These are phyloP conservation scores for Tulasnella sp. DNA, from an alignment of 768 basidiomycete genomes.

Conservation along the genomic window DNA sequence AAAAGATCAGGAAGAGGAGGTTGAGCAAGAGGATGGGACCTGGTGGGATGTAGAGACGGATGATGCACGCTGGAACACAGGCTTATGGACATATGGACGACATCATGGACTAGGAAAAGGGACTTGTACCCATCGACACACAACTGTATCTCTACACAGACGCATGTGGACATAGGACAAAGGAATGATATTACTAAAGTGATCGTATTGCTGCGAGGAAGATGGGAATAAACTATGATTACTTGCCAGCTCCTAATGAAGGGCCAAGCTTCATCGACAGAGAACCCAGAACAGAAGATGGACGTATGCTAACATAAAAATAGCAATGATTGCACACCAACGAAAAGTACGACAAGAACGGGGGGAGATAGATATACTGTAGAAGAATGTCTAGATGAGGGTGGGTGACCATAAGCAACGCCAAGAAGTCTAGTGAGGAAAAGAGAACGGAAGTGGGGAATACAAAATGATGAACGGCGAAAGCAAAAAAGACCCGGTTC, in stretches of 20 bases:
- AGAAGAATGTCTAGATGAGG: background rate
- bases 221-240: background rate
- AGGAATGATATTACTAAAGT: background rate
- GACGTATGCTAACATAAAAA: too few species aligned
- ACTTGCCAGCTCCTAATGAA: background rate
- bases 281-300: too few species aligned
- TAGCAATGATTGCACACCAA: too few species aligned
- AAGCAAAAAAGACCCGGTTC: too few species aligned
- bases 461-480: background rate
- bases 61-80: too few species aligned
- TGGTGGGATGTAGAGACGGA: too few species aligned
- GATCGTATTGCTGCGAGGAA: background rate
- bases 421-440: background rate
- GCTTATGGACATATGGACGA: background rate
- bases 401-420: background rate
- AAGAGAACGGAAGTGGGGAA: background rate
- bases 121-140: background rate
- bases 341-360: background rate
- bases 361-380: background rate
- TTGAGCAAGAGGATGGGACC: too few species aligned
- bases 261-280: background rate
- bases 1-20: too few species aligned
- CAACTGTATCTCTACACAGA: background rate
- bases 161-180: background rate
- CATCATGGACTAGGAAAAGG: background rate